These are phyloP conservation scores for Colletotrichum zoysiae DNA, from an alignment of 2,329 filamentous ascomycete species.

Conservation along the genomic window DNA sequence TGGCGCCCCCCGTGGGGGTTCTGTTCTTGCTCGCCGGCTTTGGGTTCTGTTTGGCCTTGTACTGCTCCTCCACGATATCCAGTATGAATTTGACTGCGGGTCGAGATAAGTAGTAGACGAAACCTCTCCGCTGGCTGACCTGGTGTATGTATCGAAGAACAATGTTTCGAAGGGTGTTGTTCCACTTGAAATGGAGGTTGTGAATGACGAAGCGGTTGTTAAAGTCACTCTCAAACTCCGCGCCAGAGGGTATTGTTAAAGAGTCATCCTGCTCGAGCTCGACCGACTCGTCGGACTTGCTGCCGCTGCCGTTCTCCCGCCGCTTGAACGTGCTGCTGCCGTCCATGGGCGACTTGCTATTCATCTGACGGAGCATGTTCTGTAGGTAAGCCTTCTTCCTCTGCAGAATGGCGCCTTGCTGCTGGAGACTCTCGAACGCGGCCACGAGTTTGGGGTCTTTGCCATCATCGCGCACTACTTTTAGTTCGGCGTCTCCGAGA, in stretches of 20 bases:
- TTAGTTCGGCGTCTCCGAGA: slow-evolving; percentile 82
- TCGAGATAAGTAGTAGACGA: slow-evolving; percentile 97
- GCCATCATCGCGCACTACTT: slow-evolving; percentile 63
- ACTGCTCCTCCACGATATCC: slow-evolving; percentile 96
- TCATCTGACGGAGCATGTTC: slow-evolving; percentile 67
- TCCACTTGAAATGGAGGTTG: slow-evolving; percentile 98
- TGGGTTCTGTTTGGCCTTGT: slow-evolving; percentile 71
- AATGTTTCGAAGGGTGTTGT: slow-evolving; percentile 94
- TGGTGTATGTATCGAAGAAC: slow-evolving; percentile 98
- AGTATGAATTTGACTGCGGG: slow-evolving; percentile 97
- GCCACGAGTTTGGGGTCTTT: slow-evolving; percentile 64
- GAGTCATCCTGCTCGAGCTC: slow-evolving; percentile 67
- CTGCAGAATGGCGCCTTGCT: slow-evolving; percentile 67
- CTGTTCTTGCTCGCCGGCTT: slow-evolving; percentile 46
- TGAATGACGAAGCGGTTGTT: slow-evolving; percentile 98
- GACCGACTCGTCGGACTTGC: slow-evolving; percentile 52
- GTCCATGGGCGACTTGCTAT: slow-evolving; percentile 50
- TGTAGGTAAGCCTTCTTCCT: slow-evolving; percentile 71
- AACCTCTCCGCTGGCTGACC: slow-evolving; percentile 93
- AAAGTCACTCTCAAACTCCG: slow-evolving; percentile 93
- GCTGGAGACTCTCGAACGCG: slow-evolving; percentile 71
- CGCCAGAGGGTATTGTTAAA: slow-evolving; percentile 75
- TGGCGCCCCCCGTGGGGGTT: slow-evolving; percentile 42
- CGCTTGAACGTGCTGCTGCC: slow-evolving; percentile 46
- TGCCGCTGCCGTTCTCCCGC: slow-evolving; percentile 45